A percentile compares a stretch with the other conserved stretches of the same genome.
These are phyloP conservation scores for Leptographium lundbergii DNA, from an alignment of 2,329 filamentous ascomycete genomes.

Conservation along the genomic window DNA sequence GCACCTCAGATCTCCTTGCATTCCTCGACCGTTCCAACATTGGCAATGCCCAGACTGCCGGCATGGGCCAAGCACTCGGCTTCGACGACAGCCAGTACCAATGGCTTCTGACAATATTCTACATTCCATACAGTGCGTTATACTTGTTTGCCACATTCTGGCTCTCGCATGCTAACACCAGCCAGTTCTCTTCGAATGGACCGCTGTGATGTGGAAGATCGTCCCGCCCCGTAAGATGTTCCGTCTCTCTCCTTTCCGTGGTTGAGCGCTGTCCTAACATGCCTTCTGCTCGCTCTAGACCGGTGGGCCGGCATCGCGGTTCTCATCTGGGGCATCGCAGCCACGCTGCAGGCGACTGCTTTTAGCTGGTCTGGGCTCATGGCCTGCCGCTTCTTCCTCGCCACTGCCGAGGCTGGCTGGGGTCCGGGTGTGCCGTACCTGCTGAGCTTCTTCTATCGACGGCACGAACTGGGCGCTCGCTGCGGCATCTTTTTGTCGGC, in stretches of 20 bases:
- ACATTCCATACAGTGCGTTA: constrained; percentile 27
- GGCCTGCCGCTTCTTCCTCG: constrained; percentile 27
- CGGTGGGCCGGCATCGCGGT: constrained; percentile 17
- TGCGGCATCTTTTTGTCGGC: constrained; percentile 59
- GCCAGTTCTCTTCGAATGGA: constrained; percentile 27
- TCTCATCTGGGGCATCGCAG: constrained; percentile 18
- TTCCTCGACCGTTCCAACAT: constrained; percentile 17
- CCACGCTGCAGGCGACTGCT: constrained; percentile 20
- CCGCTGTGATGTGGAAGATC: constrained; percentile 29
- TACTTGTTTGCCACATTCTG: no score
- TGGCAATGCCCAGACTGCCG: constrained; percentile 15
- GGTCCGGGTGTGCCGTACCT: constrained; percentile 28
- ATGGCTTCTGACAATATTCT: constrained; percentile 32
- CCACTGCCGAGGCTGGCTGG: constrained; percentile 31
- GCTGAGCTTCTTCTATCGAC: constrained; percentile 32
- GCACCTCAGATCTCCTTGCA: constrained; percentile 12
- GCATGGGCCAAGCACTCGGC: constrained; percentile 20
- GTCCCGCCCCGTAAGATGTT: constrained; percentile 22
- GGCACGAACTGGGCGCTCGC: constrained; percentile 53
- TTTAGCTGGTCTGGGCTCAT: constrained; percentile 24
- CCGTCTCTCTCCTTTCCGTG: not conserved
- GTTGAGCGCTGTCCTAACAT: not conserved
- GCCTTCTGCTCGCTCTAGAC: constrained; percentile 7
- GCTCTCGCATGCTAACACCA: not conserved
- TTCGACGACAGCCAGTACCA: constrained; percentile 25